phyloP scores from a whole-genome alignment of 2,329 filamentous ascomycete genomes.

The Scedosporium apiospermum region DNA sequence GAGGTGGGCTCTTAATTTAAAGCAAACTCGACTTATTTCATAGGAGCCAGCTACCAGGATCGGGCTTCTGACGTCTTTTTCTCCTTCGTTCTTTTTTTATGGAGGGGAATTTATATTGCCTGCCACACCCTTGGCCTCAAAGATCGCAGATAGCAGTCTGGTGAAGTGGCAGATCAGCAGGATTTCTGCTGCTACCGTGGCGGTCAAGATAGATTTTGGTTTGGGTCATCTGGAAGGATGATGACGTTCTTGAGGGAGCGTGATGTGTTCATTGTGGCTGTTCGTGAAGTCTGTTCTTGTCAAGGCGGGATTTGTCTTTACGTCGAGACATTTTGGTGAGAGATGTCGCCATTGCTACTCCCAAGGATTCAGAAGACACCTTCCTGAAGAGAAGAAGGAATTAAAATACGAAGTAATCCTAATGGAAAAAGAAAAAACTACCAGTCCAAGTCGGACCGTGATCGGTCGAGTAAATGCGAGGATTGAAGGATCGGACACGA shows the following conservation, averaged over 20 bases:
- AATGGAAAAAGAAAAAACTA: background rate
- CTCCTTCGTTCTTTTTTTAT: background rate
- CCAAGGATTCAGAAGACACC: background rate
- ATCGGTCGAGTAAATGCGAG: too few relatives aligned
- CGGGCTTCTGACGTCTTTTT: background rate
- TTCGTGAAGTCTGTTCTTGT: background rate
- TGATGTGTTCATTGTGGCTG: background rate
- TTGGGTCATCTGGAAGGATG: background rate
- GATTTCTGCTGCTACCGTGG: background rate
- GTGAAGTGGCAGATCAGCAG: too few relatives aligned
- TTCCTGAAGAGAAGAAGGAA: background rate
- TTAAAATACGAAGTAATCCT: background rate
- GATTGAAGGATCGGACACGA: too few relatives aligned
- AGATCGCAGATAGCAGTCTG: background rate
- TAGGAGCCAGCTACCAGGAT: background rate
- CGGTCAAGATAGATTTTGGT: background rate
- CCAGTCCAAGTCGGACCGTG: background rate
- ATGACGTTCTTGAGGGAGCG: background rate
- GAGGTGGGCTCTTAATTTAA: background rate
- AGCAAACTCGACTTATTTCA: background rate
- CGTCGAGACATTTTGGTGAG: background rate
- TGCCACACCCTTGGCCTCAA: background rate
- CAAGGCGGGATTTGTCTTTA: background rate
- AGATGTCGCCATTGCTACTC: background rate
- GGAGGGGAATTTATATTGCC: background rate